Evolutionary conservation across 352 stramenopile species (phyloP), one percentile per base, ranked within the genome.

Genomic region (Pythium dissimile): DNA sequence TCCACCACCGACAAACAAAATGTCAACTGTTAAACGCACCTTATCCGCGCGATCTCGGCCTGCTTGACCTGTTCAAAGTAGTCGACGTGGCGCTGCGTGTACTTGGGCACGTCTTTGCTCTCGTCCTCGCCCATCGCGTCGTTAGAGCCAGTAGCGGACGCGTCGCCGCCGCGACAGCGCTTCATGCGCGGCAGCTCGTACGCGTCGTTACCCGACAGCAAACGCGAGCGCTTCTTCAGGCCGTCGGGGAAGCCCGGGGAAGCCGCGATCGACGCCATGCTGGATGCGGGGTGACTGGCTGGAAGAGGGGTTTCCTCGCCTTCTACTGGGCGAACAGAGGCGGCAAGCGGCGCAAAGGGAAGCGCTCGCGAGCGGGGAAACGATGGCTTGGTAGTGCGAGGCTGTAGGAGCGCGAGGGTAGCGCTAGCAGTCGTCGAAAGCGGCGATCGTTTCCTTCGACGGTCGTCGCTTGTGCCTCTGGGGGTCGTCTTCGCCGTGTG

Each of bases 11-110:
- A 2, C 18, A 45, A 7, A 41, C 18, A 62, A 35, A 41, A 8
- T 10, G 24, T 20, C 39, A 54, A 57, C 26, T n/a, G n/a, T n/a
- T n/a, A n/a, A 62, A 9, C 34, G 12, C 43, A 84, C 67, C 77
- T 77, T 71, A 95, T 80, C 58, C 85, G 79, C 30, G 71, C 73
- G 37, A 90, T 80, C 51, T 93, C 85, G 28, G 80, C 79, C 53
- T 88, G 81, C 58, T 95, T 92, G 31, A 84, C 68, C 53, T 93
- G 83, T 59, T 95, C 85, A 63, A 95, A 88, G 73, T 88, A 95
- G 47, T 93, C 85, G 20, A 95, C 81, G 35, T 95, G 85, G 28
- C 85, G 77, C 58, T 95, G 85, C 46, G 80, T 88, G 69, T 89
- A 94, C 73, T 92, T 94, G 64, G 80, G 70, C 51, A 86, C 64